Conservation (phyloP, 768 basidiomycete genomes). For the Neoboletus subvelutipes region DNA sequence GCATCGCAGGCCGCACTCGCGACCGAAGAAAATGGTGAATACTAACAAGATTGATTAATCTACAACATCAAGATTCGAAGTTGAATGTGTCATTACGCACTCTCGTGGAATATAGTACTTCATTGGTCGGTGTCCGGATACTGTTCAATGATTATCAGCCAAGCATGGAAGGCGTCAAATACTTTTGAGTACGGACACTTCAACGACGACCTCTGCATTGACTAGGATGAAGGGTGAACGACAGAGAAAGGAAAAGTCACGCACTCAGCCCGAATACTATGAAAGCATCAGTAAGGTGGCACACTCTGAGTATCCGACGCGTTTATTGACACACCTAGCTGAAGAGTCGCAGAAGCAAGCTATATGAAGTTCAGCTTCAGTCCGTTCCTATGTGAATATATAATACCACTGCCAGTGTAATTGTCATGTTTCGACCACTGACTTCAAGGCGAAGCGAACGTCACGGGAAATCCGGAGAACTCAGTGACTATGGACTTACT, state of each 20-base stretch:
- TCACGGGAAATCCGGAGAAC: not conserved
- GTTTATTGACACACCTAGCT: constrained; percentile 6
- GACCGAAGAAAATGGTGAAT: not conserved
- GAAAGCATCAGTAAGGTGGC: not conserved
- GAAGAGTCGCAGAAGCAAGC: constrained; percentile 7
- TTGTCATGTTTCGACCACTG: constrained; percentile 3
- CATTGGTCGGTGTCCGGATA: constrained; percentile 1
- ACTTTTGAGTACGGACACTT: constrained; percentile 6
- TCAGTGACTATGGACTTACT: constrained; percentile 6
- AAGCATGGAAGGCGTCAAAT: too few species aligned
- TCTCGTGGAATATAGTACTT: not conserved
- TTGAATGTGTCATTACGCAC: not conserved
- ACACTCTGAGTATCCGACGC: not conserved
- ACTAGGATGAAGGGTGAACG: not conserved
- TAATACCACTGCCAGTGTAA: constrained; percentile 18
- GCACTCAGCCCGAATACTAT: constrained; percentile 12
- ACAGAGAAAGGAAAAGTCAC: not conserved
- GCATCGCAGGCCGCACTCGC: constrained; percentile 8
- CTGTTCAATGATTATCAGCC: constrained; percentile 1
- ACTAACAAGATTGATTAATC: not conserved
- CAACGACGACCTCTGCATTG: not conserved
- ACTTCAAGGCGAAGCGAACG: constrained; percentile 4
- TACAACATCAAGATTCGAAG: not conserved
- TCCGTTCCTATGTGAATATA: not conserved
- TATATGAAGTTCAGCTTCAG: not conserved